Conservation (phyloP, 73 alveolate species). For the Paramecium tetraurelia region DNA sequence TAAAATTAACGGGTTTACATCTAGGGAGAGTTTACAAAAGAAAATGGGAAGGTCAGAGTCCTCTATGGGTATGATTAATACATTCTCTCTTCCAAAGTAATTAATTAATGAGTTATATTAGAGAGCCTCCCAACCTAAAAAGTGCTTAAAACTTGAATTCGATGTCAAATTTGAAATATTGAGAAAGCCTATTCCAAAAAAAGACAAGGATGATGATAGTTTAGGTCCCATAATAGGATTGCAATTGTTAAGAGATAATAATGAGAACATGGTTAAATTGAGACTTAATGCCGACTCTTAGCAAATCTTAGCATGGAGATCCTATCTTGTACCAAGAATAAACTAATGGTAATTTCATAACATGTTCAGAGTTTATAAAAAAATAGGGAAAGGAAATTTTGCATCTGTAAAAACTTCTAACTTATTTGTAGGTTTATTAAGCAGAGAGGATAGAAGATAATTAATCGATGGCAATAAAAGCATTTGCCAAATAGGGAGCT, state of each 20-base stretch:
- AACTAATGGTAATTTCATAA: slow-evolving; percentile 46
- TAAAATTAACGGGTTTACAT: not conserved
- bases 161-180: slow-evolving; percentile 24
- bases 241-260: not conserved
- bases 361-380: slow-evolving; percentile 42
- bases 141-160: not conserved
- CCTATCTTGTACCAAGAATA: not conserved
- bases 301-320: not conserved
- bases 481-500: slow-evolving; percentile 46
- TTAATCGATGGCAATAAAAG: slow-evolving; percentile 48
- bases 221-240: slow-evolving; percentile 32
- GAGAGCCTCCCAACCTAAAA: not conserved
- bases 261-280: not conserved
- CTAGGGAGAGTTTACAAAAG: not conserved
- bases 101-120: not conserved
- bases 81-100: not conserved
- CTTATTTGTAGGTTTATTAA: slow-evolving; percentile 2
- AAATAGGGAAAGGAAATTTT: slow-evolving; percentile 44
- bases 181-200: not conserved
- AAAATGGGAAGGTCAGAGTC: not conserved
- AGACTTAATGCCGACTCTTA: not conserved
- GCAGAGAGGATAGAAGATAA: slow-evolving; percentile 57
- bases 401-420: not conserved
- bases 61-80: slow-evolving; percentile 1
- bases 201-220: slow-evolving; percentile 24